Conservation (phyloP, 176 grass and related monocot genomes). For the Hordeum vulgare region DNA sequence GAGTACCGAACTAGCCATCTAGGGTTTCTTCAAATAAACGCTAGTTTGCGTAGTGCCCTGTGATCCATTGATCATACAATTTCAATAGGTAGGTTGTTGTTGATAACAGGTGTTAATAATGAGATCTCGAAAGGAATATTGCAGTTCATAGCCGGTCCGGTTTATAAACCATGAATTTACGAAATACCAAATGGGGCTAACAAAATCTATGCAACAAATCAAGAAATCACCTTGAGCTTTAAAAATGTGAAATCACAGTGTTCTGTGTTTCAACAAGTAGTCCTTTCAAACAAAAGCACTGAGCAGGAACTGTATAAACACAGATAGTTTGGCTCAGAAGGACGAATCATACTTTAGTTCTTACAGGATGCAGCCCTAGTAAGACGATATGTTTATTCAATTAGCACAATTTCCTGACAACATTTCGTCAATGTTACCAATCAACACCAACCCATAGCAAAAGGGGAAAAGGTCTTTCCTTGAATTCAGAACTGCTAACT, state of each 20-base stretch:
- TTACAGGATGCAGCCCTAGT: neutral
- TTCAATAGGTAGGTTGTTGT: neutral
- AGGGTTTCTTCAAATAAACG: neutral
- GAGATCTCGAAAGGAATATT: neutral
- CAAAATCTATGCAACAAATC: neutral
- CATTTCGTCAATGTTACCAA: neutral
- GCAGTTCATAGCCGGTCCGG: neutral
- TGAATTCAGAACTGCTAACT: slow-evolving; percentile 2
- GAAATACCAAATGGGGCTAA: neutral
- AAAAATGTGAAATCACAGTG: neutral
- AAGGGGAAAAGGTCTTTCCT: neutral
- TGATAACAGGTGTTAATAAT: neutral
- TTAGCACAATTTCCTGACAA: neutral
- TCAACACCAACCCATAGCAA: neutral
- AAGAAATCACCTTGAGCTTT: neutral
- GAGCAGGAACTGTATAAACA: neutral
- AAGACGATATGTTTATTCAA: neutral
- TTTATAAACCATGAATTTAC: neutral
- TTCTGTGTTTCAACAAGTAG: neutral
- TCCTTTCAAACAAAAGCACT: neutral
- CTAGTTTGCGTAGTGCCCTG: neutral
- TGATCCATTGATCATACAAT: neutral
- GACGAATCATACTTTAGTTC: neutral
- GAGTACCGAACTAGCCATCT: neutral
- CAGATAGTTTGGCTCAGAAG: neutral